Conservation (phyloP, 2,329 filamentous ascomycete genomes). For the Alternaria ventricosa region DNA sequence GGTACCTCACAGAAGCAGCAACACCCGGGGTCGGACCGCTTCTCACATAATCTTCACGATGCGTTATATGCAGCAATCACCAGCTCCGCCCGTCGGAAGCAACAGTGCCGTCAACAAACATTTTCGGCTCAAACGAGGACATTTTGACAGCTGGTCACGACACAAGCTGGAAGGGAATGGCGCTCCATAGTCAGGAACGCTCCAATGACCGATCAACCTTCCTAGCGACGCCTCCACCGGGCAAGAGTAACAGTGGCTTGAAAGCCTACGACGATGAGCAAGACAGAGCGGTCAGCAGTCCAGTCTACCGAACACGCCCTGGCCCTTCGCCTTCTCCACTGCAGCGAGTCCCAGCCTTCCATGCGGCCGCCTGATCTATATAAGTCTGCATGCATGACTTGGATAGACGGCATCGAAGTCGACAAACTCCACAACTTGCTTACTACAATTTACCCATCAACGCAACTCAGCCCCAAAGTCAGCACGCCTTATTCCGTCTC, state of each 20-base stretch:
- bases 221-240: slow-evolving; percentile 18
- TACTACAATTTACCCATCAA: neutral
- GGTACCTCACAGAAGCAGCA: slow-evolving; percentile 12
- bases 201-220: slow-evolving; percentile 12
- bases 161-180: neutral
- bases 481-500: slow-evolving; percentile 1
- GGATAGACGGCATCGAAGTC: neutral
- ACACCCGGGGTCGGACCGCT: neutral
- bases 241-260: slow-evolving; percentile 39
- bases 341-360: neutral
- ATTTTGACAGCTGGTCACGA: neutral
- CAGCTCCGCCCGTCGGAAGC: neutral
- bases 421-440: neutral
- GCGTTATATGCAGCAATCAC: neutral
- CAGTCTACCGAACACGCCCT: slow-evolving; percentile 9
- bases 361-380: slow-evolving; percentile 17
- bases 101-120: neutral
- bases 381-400: slow-evolving; percentile 13
- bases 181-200: neutral
- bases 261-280: slow-evolving; percentile 22
- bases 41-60: neutral
- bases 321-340: neutral
- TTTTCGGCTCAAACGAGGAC: neutral
- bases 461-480: slow-evolving; percentile 2
- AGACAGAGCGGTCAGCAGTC: slow-evolving; percentile 26